phyloP scores from a whole-genome alignment of 331 rosid genomes.

The Spiraea crenata region DNA sequence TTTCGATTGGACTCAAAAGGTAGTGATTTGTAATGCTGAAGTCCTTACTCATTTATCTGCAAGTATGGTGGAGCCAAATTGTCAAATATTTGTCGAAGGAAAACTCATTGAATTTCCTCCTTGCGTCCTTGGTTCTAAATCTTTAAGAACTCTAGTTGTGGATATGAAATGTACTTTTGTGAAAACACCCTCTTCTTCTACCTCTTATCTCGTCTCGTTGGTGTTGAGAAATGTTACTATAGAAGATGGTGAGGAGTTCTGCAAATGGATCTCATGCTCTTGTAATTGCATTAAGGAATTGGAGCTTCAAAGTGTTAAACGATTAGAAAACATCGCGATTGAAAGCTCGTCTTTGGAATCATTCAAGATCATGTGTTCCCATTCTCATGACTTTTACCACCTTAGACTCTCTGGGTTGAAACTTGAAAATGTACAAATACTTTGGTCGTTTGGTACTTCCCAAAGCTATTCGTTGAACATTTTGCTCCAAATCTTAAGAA shows the following conservation, averaged over 20 bases:
- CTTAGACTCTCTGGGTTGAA: neutral
- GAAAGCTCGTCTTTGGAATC: constrained; percentile 14
- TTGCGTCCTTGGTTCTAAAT: neutral
- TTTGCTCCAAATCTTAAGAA: constrained; percentile 12
- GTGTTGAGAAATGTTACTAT: neutral
- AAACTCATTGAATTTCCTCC: neutral
- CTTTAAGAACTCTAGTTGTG: neutral
- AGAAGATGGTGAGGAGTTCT: neutral
- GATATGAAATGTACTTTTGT: neutral
- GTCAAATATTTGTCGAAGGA: too few relatives aligned
- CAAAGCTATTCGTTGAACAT: neutral
- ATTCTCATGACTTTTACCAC: neutral
- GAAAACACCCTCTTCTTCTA: neutral
- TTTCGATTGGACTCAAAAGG: too few relatives aligned
- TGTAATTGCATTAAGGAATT: neutral
- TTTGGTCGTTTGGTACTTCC: neutral
- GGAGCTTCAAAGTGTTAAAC: neutral
- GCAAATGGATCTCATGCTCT: neutral
- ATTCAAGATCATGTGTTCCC: neutral
- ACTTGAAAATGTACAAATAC: neutral
- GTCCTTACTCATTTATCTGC: too few relatives aligned
- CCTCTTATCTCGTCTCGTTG: neutral
- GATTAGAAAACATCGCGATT: neutral
- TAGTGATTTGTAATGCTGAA: too few relatives aligned
- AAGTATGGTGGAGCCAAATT: too few relatives aligned